A percentile compares a stretch with the other conserved stretches of the same genome.
Conservation (phyloP, 345 rosid genomes). For the Eucalyptus camaldulensis region DNA sequence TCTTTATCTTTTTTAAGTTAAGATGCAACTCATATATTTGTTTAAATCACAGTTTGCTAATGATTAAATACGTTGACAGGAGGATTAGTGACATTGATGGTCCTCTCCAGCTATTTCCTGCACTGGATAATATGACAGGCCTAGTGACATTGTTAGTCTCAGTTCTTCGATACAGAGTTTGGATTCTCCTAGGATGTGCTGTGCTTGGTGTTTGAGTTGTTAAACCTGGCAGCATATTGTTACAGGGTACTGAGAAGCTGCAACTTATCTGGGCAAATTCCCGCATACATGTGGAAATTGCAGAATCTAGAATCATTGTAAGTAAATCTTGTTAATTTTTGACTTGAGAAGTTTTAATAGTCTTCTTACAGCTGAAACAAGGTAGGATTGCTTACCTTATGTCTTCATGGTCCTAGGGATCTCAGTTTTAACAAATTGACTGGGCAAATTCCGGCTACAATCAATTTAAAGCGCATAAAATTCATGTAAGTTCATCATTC, state of each 20-base stretch:
- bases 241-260: conserved; percentile 32
- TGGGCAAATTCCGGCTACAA: conserved; percentile 19
- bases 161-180: not conserved
- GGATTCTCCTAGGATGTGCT: not conserved
- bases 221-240: not conserved
- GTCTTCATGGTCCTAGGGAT: conserved; percentile 17
- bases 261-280: conserved; percentile 21
- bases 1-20: not conserved
- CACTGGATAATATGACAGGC: conserved; percentile 6
- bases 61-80: conserved; percentile 6
- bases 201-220: not conserved
- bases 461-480: not conserved
- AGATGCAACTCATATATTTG: not conserved
- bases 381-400: not conserved
- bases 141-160: conserved; percentile 19
- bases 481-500: conserved; percentile 18
- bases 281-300: conserved; percentile 3
- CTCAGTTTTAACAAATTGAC: conserved; percentile 39
- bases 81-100: conserved; percentile 33
- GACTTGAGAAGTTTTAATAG: not conserved
- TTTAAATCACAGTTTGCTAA: not conserved
- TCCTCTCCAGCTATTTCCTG: conserved; percentile 26
- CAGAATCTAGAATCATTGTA: conserved; percentile 3
- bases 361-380: no score
- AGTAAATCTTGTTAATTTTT: not conserved